Percentiles rank a stretch among this genome's conserved stretches.
Conservation (phyloP, 2,329 filamentous ascomycete genomes). For the Ophiostoma sp. region DNA sequence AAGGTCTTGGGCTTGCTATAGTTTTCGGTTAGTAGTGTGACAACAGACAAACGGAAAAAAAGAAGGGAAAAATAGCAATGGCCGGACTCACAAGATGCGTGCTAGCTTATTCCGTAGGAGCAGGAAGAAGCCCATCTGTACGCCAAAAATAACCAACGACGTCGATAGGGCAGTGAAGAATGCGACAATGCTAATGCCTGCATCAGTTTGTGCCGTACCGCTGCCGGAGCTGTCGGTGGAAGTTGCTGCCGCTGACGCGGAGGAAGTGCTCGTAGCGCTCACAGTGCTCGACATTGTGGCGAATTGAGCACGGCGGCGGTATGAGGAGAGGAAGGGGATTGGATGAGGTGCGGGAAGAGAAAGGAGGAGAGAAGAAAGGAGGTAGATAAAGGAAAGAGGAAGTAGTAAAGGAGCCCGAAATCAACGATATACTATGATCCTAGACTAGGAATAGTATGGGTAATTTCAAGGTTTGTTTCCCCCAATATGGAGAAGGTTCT, state of each 20-base stretch:
- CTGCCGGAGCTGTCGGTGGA: conserved; percentile 17
- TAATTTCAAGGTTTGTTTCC: neutral
- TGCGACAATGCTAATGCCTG: conserved; percentile 45
- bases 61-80: neutral
- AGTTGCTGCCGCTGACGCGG: conserved; percentile 22
- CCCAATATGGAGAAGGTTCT: neutral
- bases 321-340: neutral
- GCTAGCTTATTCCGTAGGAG: conserved; percentile 71
- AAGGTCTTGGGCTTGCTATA: conserved; percentile 74
- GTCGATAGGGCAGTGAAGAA: conserved; percentile 62
- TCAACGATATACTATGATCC: neutral
- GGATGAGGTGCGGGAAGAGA: neutral
- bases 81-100: conserved; percentile 66
- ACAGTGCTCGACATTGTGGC: conserved; percentile 23
- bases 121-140: conserved; percentile 66
- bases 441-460: neutral
- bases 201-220: conserved; percentile 31
- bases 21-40: conserved; percentile 21
- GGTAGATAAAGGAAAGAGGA: neutral
- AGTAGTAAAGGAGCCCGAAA: neutral
- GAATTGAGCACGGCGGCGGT: neutral
- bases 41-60: neutral
- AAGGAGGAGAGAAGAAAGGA: neutral
- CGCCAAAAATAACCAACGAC: conserved; percentile 57
- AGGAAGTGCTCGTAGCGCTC: conserved; percentile 19